Conservation (phyloP, 2,329 filamentous ascomycete genomes). For the Penicillium vulpinum region DNA sequence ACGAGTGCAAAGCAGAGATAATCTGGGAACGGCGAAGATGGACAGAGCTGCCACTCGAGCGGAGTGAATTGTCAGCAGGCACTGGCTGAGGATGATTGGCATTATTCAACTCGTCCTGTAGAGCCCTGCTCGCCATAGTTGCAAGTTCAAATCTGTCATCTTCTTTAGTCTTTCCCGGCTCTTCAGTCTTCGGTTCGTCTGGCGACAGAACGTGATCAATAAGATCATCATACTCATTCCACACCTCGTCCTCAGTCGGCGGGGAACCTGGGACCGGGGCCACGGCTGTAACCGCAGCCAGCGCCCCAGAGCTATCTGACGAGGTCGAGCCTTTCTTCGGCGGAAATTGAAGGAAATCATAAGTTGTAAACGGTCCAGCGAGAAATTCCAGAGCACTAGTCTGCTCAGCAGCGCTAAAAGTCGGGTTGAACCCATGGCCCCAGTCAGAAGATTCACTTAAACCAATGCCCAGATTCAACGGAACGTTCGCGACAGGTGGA, state of each 20-base stretch:
- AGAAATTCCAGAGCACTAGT: slow-evolving; percentile 33
- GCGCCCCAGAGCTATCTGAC: slow-evolving; percentile 65
- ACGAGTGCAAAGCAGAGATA: slow-evolving; percentile 51
- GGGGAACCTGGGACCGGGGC: slow-evolving; percentile 63
- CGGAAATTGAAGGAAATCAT: slow-evolving; percentile 74
- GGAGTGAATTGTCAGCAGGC: slow-evolving; percentile 27
- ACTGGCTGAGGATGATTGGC: slow-evolving; percentile 9
- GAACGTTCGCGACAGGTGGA: slow-evolving; percentile 23
- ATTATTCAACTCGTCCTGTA: slow-evolving; percentile 39
- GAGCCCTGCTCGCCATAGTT: slow-evolving; percentile 39
- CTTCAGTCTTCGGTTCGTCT: slow-evolving; percentile 28
- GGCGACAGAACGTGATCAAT: slow-evolving; percentile 67
- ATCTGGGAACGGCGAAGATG: slow-evolving; percentile 53
- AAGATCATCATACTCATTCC: slow-evolving; percentile 91
- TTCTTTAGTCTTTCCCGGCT: slow-evolving; percentile 14
- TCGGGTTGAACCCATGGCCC: slow-evolving; percentile 31
- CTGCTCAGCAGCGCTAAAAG: slow-evolving; percentile 37
- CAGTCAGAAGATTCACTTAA: slow-evolving; percentile 27
- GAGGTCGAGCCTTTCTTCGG: slow-evolving; percentile 70
- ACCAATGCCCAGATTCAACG: slow-evolving; percentile 5
- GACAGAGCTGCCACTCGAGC: slow-evolving; percentile 37
- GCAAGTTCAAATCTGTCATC: slow-evolving; percentile 38
- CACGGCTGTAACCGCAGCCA: slow-evolving; percentile 64
- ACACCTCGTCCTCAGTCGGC: slow-evolving; percentile 79
- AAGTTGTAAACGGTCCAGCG: slow-evolving; percentile 40